phyloP scores from a whole-genome alignment of 805 yeast species.

The Pichia phayaonensis region DNA sequence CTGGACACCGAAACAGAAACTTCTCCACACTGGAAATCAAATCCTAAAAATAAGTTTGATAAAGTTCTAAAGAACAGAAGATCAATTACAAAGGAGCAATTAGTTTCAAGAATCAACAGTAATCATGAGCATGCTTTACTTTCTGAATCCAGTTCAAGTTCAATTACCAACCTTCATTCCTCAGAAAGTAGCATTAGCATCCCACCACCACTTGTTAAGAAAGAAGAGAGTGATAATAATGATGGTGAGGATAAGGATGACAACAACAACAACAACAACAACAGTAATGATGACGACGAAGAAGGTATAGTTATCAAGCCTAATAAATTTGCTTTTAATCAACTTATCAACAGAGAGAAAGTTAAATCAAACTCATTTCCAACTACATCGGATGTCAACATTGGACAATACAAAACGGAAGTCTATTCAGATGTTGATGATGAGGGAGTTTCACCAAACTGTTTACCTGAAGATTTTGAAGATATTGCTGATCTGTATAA shows the following conservation, averaged over 20 bases:
- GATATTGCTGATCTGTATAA: constrained; percentile 2
- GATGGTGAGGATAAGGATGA: neutral
- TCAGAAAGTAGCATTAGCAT: neutral
- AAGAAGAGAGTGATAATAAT: neutral
- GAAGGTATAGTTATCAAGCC: neutral
- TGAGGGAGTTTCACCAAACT: neutral
- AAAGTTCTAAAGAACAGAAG: neutral
- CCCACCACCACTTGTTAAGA: neutral
- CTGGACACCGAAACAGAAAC: neutral
- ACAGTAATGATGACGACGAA: neutral
- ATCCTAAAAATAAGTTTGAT: neutral
- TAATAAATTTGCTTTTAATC: neutral
- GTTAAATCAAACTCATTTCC: neutral
- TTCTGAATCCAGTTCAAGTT: neutral
- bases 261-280: too few species aligned
- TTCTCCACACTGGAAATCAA: neutral
- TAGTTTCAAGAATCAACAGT: neutral
- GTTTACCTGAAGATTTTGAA: neutral
- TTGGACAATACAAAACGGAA: neutral
- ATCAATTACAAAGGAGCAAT: neutral
- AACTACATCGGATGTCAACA: neutral
- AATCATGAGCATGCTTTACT: neutral
- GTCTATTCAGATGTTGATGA: neutral
- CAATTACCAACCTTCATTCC: neutral
- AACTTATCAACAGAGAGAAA: neutral